Base-by-base conservation (phyloP, 1,284 basidiomycete genomes). In the Tylopilus sp. region DNA sequence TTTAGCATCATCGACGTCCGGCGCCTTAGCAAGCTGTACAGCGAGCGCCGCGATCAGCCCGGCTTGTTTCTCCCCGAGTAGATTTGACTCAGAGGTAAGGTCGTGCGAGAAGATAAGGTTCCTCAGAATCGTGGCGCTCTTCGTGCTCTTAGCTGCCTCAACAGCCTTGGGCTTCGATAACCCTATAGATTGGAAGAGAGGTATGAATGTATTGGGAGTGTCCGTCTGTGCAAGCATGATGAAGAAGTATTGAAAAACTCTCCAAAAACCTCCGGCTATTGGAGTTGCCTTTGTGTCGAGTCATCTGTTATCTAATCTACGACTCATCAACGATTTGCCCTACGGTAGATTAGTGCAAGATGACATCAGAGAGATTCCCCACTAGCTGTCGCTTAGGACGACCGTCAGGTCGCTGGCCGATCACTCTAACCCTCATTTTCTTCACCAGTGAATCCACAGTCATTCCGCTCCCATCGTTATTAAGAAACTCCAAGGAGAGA, bases 131-230 rank as follows among this genome's bases (percentile, higher is more conserved):
- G 76, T 64, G 4, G 89, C 86, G 55, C 80, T 81, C 74, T 91
- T 95, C 7, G 85, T 70, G 51, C 79, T 87, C 67, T 92, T 90
- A 30, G 84, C 82, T 16, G 89, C 86, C 64, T 97, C 93, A 19
- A 80, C 77, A 0, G 94, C 90, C 65, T 92, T 91, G 49, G 86
- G 75, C 48, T 84, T 78, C 41, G 84, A 78, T 43, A 97, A 75
- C 23, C 91, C 91, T 52, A 95, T 86, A 34, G 82, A 81, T 65
- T 84, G 80, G 74, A 96, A 94, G 36, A 90, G 76, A 30, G 76
- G 63, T 44, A 89, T 74, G 26, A 19, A 53, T 13, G 35, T 21
- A 28, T 61, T 53, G 11, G 45, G 23, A 19, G 46, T 15, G 28
- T 54, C 51, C 34, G 13, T 40, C 29, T 53, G 53, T n/a, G 45